Evolutionary conservation across 352 stramenopile species (phyloP), one percentile per base, ranked within the genome.

Genomic region (Globisporangium radiosum): DNA sequence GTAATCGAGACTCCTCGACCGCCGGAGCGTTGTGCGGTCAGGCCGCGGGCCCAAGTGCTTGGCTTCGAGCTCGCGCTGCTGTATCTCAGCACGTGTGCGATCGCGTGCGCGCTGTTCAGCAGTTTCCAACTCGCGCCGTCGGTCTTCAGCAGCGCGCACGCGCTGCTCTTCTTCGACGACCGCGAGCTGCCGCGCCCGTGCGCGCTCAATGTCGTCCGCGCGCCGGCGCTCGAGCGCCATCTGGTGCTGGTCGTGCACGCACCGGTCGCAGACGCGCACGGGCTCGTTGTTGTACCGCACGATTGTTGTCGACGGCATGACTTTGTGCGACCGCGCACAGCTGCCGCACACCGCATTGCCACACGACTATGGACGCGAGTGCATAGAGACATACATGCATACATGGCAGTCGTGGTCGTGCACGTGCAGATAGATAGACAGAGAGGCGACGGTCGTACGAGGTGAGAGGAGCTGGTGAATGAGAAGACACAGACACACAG

Each of bases 181-280:
- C 0, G 79, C 77, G 53, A 86, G 69, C 69, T 94, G 85, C 15
- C 85, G 76, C 2, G 82, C 81, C 10, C 85, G 76, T 40, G 82
- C 77, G 25, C 82, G 74, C 53, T 92, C 82, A 52, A 91, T 73
- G 51, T 92, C 82, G 33, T 89, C 79, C 0, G 72, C 65, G 19
- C 85, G 80, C 33, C 77, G 77, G 36, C 81, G 78, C 49, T 92
- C 82, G 42, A 87, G 65, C 61, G 87, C 72, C 68, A 87, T 77
- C 62, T 87, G 75, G 57, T 82, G 87, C 69, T 94, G 80, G 52
- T 88, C 70, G 44, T 79, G 75, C 54, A 94, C 73, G 56, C 85
- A 94, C 38, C 75, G 65, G 66, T 94, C 85, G 66, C 85, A 94
- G 52, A 94, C 81, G 17, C 85, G 85, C 59, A 90, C 74, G 40